These are phyloP conservation scores for Plantago elongata DNA, from an alignment of 257 asterid genomes.

Conservation along the genomic window DNA sequence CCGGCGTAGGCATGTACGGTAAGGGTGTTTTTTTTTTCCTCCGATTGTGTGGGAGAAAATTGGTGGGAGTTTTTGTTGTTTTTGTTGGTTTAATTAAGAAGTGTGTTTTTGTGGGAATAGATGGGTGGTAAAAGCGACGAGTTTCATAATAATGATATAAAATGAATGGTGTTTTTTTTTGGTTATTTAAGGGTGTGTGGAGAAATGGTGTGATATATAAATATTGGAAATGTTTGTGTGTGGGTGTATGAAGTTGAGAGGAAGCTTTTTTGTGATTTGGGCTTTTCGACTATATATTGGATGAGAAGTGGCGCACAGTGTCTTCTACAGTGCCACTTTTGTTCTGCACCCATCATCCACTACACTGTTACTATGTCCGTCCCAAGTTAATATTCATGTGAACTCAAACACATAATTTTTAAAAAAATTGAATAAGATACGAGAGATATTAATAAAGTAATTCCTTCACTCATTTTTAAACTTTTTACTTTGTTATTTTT, in stretches of 20 bases:
- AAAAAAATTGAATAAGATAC: too few relatives aligned
- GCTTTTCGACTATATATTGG: constrained; percentile 11
- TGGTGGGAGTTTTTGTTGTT: background rate
- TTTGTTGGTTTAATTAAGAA: background rate
- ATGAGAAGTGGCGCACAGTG: too few relatives aligned
- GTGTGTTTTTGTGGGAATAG: constrained; percentile 5
- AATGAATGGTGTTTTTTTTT: background rate
- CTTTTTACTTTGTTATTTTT: too few relatives aligned
- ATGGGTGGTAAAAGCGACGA: constrained; percentile 7
- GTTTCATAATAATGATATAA: background rate
- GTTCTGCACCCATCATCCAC: too few relatives aligned
- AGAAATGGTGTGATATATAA: background rate
- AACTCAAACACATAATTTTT: too few relatives aligned
- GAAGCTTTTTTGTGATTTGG: constrained; percentile 36
- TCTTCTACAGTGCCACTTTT: too few relatives aligned
- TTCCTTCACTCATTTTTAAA: too few relatives aligned
- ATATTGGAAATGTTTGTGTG: constrained; percentile 9
- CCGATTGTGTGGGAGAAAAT: background rate
- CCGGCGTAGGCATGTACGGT: constrained; percentile 73
- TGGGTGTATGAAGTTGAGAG: constrained; percentile 16
- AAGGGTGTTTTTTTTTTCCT: too few relatives aligned
- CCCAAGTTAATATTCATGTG: too few relatives aligned
- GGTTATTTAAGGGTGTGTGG: background rate
- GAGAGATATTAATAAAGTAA: too few relatives aligned
- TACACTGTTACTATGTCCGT: too few relatives aligned